Evolutionary conservation across 2,329 filamentous ascomycete genomes (phyloP).

Genomic region (Zarea fungicola): DNA sequence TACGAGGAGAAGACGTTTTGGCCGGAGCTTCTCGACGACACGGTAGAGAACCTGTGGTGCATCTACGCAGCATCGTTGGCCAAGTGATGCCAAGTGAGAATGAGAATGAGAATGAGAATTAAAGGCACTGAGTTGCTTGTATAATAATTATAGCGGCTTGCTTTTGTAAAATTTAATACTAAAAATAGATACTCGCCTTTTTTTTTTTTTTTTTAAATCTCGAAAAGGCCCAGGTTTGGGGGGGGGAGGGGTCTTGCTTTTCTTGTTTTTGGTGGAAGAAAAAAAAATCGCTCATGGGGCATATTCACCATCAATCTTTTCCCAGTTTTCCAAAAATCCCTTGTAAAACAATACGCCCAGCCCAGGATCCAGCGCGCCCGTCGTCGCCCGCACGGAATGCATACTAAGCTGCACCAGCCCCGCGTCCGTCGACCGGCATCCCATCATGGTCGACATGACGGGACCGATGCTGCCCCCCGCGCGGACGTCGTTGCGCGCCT

Average conservation of each 20-base stretch:
- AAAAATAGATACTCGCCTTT: too few relatives aligned
- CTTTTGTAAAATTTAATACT: too few relatives aligned
- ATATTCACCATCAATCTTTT: constrained; percentile 80
- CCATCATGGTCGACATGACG: constrained; percentile 74
- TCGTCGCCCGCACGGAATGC: constrained; percentile 88
- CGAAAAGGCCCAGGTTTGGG: too few relatives aligned
- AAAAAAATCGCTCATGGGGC: too few relatives aligned
- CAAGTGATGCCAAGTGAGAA: too few relatives aligned
- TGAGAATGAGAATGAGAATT: too few relatives aligned
- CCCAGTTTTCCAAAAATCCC: constrained; percentile 82
- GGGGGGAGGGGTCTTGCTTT: too few relatives aligned
- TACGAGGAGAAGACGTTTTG: constrained; percentile 65
- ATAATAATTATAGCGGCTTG: too few relatives aligned
- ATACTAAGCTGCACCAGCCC: constrained; percentile 90
- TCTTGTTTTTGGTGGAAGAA: too few relatives aligned
- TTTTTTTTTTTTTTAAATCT: too few relatives aligned
- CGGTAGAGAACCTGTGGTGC: constrained; percentile 66
- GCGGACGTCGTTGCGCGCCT: constrained; percentile 87
- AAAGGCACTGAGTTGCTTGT: too few relatives aligned
- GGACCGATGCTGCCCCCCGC: constrained; percentile 92
- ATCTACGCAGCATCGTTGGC: constrained; percentile 54
- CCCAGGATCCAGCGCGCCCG: constrained; percentile 78
- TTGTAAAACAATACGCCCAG: constrained; percentile 86
- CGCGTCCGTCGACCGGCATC: constrained; percentile 77
- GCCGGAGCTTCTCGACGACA: constrained; percentile 60